Conservation (phyloP, 192 early-diverging fungal genomes). For the Gamsiella multidivaricata region DNA sequence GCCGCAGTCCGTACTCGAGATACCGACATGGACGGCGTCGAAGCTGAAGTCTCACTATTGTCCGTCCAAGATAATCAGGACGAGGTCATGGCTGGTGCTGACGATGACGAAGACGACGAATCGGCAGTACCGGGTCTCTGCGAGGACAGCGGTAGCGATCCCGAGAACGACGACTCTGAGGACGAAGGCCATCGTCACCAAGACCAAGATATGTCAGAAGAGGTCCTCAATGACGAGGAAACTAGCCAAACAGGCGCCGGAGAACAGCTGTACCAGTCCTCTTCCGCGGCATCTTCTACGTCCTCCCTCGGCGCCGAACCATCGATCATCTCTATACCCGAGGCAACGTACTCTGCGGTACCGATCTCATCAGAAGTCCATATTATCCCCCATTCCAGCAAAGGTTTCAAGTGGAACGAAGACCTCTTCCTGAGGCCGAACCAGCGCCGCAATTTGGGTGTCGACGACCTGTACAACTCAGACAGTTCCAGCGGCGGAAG, state of each 20-base stretch:
- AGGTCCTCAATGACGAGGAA: background rate
- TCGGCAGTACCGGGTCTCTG: slow-evolving; percentile 4
- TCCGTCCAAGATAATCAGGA: background rate
- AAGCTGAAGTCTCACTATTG: slow-evolving; percentile 14
- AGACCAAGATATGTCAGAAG: background rate
- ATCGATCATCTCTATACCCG: slow-evolving; percentile 21
- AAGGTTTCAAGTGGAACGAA: slow-evolving; percentile 48
- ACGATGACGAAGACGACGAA: slow-evolving; percentile 1
- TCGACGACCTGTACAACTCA: slow-evolving; percentile 34
- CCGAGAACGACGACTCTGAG: background rate
- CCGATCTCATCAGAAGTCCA: slow-evolving; percentile 36
- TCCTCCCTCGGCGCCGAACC: slow-evolving; percentile 13
- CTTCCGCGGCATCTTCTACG: slow-evolving; percentile 3
- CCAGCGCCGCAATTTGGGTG: slow-evolving; percentile 33
- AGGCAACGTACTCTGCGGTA: slow-evolving; percentile 40
- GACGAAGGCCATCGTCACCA: background rate
- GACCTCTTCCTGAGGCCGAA: slow-evolving; percentile 49
- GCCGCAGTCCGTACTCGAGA: background rate
- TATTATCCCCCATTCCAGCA: slow-evolving; percentile 44
- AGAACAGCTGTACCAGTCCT: background rate
- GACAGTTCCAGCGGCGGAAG: background rate
- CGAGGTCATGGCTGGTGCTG: background rate
- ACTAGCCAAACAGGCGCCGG: background rate
- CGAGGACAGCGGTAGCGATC: slow-evolving; percentile 10
- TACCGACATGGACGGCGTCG: slow-evolving; percentile 31